Conservation (phyloP, 768 basidiomycete species). For the Mycena haematopus region DNA sequence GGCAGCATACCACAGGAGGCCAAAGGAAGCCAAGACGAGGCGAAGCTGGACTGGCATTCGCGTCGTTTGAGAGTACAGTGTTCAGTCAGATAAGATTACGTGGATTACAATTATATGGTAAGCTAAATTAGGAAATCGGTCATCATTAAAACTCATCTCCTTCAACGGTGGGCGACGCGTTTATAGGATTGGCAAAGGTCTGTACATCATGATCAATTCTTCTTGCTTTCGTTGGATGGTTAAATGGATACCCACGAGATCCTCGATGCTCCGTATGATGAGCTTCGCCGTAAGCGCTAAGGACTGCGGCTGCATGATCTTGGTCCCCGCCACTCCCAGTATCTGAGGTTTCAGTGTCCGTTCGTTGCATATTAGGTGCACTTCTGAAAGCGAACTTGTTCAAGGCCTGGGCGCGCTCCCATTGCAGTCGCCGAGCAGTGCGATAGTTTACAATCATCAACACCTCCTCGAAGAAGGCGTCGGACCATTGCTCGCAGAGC, state of each 20-base stretch:
- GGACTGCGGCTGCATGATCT: constrained; percentile 46
- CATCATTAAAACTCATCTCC: constrained; percentile 1
- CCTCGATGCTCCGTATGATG: constrained; percentile 59
- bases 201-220: constrained; percentile 30
- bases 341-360: background rate
- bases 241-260: constrained; percentile 51
- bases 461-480: constrained; percentile 66
- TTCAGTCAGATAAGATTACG: too few relatives aligned
- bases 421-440: constrained; percentile 17
- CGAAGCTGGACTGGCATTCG: constrained; percentile 23
- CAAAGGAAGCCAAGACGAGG: constrained; percentile 45
- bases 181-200: constrained; percentile 48
- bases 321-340: constrained; percentile 1
- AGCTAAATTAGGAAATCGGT: background rate
- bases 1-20: constrained; percentile 63
- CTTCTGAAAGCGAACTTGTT: background rate
- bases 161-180: constrained; percentile 29
- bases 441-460: constrained; percentile 61
- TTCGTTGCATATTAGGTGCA: background rate
- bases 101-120: too few relatives aligned
- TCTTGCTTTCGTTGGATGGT: background rate
- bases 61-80: background rate
- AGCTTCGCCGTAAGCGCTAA: constrained; percentile 53
- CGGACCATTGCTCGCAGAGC: constrained; percentile 62
- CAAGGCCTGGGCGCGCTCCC: constrained; percentile 15